Base-by-base conservation (phyloP, 2,329 filamentous ascomycete species). In the Venturia carpophila region DNA sequence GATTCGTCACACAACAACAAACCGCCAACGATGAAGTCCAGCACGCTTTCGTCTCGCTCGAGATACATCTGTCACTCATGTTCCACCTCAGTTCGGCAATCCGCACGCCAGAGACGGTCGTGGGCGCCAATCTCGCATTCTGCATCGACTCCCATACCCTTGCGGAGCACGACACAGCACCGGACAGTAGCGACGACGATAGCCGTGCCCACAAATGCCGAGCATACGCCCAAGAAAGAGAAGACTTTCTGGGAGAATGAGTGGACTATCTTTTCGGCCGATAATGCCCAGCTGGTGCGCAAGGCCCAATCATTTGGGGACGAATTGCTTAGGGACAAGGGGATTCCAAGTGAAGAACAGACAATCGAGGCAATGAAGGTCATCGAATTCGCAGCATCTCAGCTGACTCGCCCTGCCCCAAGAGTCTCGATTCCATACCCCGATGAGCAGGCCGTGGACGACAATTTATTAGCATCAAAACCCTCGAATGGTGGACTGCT, bases 401-500 rank as follows among this genome's bases (percentile, higher is more conserved):
- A 61, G 39, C 45, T 66, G 49, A 66, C 64, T 19, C 42, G 62
- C 19, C 47, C 65, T 24, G 30, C 60, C 30, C 37, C 65, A n/a
- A 27, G 47, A 41, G 39, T 30, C 9, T 47, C 65, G 11, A 47
- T 47, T 10, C 39, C 49, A 37, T 47, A 45, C 13, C 56, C 55
- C 7, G 42, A 56, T 30, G 34, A 66, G 83, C 67, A 76, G 77
- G 56, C 75, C 78, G 63, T 39, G 37, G 62, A 63, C 21, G 45
- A 47, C 24, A 34, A 39, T 49, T 34, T 30, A 39, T n/a, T 58
- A 21, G 34, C 27, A 34, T n/a, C 41, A 17, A 42, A 45, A 15
- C 19, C 47, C 17, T 30, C 37, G 9, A 56, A 27, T 11, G n/a
- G 37, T 58, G 60, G 45, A 39, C 76, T 87, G 56, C 79, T 85